These are phyloP conservation scores for Botrytis porri DNA, from an alignment of 2,329 filamentous ascomycete genomes.

Conservation along the genomic window DNA sequence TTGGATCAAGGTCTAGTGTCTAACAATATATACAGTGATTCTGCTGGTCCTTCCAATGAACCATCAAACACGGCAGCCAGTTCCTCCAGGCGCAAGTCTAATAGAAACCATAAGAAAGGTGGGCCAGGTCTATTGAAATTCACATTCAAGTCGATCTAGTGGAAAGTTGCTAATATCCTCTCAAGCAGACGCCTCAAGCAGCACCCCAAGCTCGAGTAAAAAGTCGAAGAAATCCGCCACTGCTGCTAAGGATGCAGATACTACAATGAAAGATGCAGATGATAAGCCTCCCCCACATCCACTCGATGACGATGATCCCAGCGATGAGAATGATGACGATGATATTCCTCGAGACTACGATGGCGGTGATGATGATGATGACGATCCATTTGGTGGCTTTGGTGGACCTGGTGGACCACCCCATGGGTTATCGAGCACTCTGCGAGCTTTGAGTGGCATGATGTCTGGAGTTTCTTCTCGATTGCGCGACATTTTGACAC, in stretches of 20 bases:
- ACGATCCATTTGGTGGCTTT: conserved; percentile 63
- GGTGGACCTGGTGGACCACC: conserved; percentile 62
- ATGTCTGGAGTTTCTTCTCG: conserved; percentile 81
- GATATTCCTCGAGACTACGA: conserved; percentile 53
- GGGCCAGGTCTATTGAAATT: conserved; percentile 45
- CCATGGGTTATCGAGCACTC: conserved; percentile 70
- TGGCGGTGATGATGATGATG: conserved; percentile 54
- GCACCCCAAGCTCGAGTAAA: conserved; percentile 34
- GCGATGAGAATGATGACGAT: conserved; percentile 60
- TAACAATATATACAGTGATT: conserved; percentile 47
- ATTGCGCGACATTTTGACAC: conserved; percentile 72
- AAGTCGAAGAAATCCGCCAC: conserved; percentile 51
- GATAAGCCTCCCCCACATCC: conserved; percentile 29
- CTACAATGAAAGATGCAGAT: conserved; percentile 53
- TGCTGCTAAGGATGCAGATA: conserved; percentile 66
- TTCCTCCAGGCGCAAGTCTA: conserved; percentile 69
- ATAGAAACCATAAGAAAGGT: conserved; percentile 62
- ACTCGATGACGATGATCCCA: conserved; percentile 46
- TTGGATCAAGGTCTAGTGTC: conserved; percentile 31
- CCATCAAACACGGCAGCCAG: conserved; percentile 52
- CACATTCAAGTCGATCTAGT: conserved; percentile 40
- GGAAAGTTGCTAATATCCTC: conserved; percentile 23
- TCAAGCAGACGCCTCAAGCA: conserved; percentile 38
- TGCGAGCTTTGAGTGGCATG: conserved; percentile 86
- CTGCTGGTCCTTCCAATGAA: conserved; percentile 62